Base-by-base conservation (phyloP, 2,329 filamentous ascomycete species). In the Hymenoscyphus salicellus region DNA sequence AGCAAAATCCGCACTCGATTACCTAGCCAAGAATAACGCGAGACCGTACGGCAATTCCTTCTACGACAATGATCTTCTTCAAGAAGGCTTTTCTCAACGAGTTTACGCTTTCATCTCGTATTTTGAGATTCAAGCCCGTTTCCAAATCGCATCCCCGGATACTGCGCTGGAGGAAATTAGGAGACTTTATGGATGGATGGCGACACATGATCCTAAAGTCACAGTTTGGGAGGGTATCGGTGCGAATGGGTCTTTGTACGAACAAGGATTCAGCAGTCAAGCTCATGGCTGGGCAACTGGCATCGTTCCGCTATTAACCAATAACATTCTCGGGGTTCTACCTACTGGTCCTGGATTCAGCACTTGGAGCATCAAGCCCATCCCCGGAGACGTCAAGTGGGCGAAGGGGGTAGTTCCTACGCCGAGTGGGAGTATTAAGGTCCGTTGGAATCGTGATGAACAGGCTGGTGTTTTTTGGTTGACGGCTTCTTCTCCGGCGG, bases 181-280 rank as follows among this genome's bases (percentile, higher is more conserved):
- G 52, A 74, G 82, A 20, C 72, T 82, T 17, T 84, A 83, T 66
- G 81, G 81, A 3, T 82, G 80, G 78, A 84, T 84, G 82, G 72
- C 78, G 2, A 66, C 68, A 0, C 75, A 79, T 10, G 82, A 84
- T 66, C 82, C 82, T 0, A 75, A 74, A 0, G 71, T 80, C 16
- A 84, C 82, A 3, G 77, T 79, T 66, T 84, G 82, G 82, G 82
- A 84, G 69, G 82, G 81, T 0, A 80, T 84, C 59, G 82, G 80
- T 1, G 67, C 72, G 0, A 71, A 73, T 23, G 82, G 82, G 0
- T 60, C 59, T 1, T 74, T 78, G 32, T 84, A 84, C 65, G 77
- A 83, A 69, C 77, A 71, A 1, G 78, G 71, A 0, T 83, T 78
- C 64, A 84, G 81, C 17, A 81, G 79, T 20, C 78, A 81, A 72